These are phyloP conservation scores for Arthrobotrys megalospora DNA, from an alignment of 2,329 filamentous ascomycete genomes.

Conservation along the genomic window DNA sequence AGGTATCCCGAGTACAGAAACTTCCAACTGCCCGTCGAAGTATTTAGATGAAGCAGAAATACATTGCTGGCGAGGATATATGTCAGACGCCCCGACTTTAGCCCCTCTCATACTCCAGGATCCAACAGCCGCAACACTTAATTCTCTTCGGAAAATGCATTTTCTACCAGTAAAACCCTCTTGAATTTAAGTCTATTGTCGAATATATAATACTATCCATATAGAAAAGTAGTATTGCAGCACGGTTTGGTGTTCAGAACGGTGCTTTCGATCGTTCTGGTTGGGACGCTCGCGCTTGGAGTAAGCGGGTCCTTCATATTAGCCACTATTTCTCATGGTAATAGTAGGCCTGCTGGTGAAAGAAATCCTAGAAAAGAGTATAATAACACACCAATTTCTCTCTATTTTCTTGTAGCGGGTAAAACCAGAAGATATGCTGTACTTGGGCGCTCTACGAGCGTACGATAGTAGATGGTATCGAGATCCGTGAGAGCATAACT, in stretches of 20 bases:
- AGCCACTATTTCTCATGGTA: background rate
- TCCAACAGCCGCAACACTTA: constrained; percentile 31
- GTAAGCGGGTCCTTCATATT: background rate
- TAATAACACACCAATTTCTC: no score
- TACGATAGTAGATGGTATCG: no score
- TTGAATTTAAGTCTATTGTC: background rate
- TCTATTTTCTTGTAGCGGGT: no score
- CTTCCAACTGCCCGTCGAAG: background rate
- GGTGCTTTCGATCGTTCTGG: background rate
- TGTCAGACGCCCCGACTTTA: background rate
- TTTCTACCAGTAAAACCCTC: background rate
- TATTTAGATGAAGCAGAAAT: background rate
- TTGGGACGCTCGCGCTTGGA: background rate
- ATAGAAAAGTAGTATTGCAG: background rate
- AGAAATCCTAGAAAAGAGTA: no score
- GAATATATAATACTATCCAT: background rate
- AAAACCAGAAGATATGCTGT: background rate
- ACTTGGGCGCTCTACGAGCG: background rate
- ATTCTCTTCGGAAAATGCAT: background rate
- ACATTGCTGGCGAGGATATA: background rate
- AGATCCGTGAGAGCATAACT: background rate
- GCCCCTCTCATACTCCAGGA: constrained; percentile 7
- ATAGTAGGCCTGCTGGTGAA: background rate
- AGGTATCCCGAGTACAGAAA: no score
- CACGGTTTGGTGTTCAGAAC: background rate